These are phyloP conservation scores for Syzygium jambos DNA, from an alignment of 345 rosid genomes.

Conservation along the genomic window DNA sequence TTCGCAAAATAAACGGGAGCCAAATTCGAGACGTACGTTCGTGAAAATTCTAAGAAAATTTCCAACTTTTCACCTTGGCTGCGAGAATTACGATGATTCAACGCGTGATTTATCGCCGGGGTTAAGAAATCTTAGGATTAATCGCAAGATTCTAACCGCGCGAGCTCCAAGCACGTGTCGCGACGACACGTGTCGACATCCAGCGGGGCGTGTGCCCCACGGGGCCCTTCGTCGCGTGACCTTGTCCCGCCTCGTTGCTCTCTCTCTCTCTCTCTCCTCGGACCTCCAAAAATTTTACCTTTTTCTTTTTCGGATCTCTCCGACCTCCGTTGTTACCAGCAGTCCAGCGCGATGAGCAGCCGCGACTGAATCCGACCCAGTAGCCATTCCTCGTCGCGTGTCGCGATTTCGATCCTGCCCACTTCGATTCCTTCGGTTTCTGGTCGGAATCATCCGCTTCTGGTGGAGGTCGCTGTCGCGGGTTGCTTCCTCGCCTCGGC, in stretches of 20 bases:
- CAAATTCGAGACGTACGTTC: background rate
- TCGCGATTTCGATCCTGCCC: background rate
- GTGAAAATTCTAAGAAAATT: background rate
- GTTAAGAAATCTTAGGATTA: background rate
- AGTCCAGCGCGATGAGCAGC: background rate
- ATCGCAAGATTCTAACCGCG: background rate
- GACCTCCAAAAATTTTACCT: background rate
- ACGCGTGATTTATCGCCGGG: background rate
- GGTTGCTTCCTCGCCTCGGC: background rate
- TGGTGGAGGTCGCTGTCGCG: background rate
- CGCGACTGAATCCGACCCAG: background rate
- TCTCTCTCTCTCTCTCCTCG: background rate
- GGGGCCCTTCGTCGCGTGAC: background rate
- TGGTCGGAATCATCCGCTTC: background rate
- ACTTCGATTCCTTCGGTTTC: background rate
- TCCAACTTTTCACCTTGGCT: background rate
- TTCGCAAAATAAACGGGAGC: background rate
- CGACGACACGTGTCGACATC: background rate
- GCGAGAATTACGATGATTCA: background rate
- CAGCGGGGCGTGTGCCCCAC: background rate
- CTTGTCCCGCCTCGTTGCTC: background rate
- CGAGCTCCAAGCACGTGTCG: background rate
- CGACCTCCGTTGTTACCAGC: background rate
- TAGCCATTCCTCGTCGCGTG: background rate
- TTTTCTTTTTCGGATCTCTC: background rate